Evolutionary conservation across 352 stramenopile genomes (phyloP), one percentile per base, ranked within the genome.

Genomic region (Blastocystis sp.): DNA sequence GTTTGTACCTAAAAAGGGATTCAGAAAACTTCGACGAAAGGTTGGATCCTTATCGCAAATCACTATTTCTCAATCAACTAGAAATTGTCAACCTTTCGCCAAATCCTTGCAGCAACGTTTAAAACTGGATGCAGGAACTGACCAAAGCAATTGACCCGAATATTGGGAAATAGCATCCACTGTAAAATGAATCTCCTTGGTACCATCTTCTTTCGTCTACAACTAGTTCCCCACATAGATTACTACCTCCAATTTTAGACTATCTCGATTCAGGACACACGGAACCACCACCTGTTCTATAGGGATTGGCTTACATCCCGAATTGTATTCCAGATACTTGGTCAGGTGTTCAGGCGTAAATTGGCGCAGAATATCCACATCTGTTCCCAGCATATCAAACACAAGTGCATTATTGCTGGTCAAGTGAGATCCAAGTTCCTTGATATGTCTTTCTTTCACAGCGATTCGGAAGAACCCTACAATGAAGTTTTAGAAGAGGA

Each of bases 271-370:
- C 19, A 84, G 11, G 22, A 66, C 17, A 64, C 57, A 84, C n/a
- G 73, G 73, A 13, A 84, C 3, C 13, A 19, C 30, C 15, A 84
- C 59, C 40, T 84, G 73, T 40, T 68, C 48, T 54, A 84, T 84
- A 15, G 48, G 48, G 22, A 84, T 84, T 0, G 73, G 73, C 9
- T 68, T 57, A 11, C 42, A 84, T 5, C 73, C 73, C 24, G 73
- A 84, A 44, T 84, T 84, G 48, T 84, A 84, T 30, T 84, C 73
- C 24, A 84, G 40, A 57, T 69, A 84, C 56, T 84, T 84, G 33
- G 68, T 84, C n/a, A 84, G 33, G 35, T 84, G 73, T 27, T 84
- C 73, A 22, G 73, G 44, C 4, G 73, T 84, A 30, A 84, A 84
- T 57, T 84, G 73, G 1, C 53, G 24, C 53, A 84, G n/a, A 27